Evolutionary conservation across 1,284 basidiomycete species (phyloP), one percentile per base, ranked within the genome.

Genomic region (Phlebopus sp.): DNA sequence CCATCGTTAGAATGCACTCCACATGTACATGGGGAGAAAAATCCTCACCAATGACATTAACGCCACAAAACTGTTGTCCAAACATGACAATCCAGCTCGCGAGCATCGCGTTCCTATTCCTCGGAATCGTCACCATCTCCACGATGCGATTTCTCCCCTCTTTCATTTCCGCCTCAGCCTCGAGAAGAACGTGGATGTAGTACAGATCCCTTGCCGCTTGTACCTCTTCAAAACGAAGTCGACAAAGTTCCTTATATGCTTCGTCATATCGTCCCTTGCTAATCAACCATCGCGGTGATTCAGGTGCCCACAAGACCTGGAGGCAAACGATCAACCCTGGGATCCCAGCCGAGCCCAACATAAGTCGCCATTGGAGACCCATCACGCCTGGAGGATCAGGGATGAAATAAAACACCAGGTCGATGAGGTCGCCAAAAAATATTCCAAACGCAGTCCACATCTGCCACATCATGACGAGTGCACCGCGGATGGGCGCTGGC

Each of bases 401-500:
- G n/a, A 82, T 76, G 41, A 72, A 65, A 60, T 69, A 79, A 58
- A 83, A 81, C 2, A 69, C 71, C 7, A 83, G 62, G 54, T 78
- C 76, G 49, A 70, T 62, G 15, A 75, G 72, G 46, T 75, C 74
- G 17, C 81, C 83, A n/a, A 83, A 51, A 73, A 82, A 79, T 56
- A 85, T 84, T 39, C 82, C 84, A 55, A 85, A 86, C 0, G 84
- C 84, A 4, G 83, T 86, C 79, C 79, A 82, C 52, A 77, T 73
- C 64, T 81, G 77, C 73, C 81, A 84, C 71, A 81, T 80, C 84
- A 86, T 86, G 25, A 85, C 84, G 8, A 90, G 72, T 5, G 78
- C 84, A 40, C 86, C 86, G 53, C 86, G 80, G 47, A 90, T 87
- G n/a, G 72, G 59, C 0, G 84, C 73, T 0, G 86, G 86, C 0